Evolutionary conservation across 2,329 filamentous ascomycete genomes (phyloP).

Genomic region (Diaporthe australafricana): DNA sequence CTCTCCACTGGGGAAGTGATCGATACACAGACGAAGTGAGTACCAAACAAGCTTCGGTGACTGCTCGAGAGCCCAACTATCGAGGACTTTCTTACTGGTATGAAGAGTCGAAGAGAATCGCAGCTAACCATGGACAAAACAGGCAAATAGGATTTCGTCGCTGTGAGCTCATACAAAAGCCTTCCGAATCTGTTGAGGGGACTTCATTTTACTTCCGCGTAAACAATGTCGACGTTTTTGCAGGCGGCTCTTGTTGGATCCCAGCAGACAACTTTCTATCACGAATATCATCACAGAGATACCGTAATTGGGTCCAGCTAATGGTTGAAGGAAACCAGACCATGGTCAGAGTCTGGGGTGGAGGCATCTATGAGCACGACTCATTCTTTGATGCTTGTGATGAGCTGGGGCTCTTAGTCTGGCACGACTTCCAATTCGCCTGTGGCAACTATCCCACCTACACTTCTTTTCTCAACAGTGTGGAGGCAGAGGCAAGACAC

Average conservation of each 20-base stretch:
- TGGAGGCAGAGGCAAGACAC: slow-evolving; percentile 70
- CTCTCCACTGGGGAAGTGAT: background rate
- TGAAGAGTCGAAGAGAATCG: slow-evolving; percentile 55
- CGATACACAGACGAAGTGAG: slow-evolving; percentile 14
- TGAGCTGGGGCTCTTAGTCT: slow-evolving; percentile 76
- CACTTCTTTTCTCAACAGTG: slow-evolving; percentile 68
- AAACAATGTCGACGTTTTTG: slow-evolving; percentile 82
- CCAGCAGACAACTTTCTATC: slow-evolving; percentile 84
- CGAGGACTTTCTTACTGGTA: too few relatives aligned
- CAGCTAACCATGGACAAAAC: slow-evolving; percentile 62
- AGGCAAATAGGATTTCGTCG: slow-evolving; percentile 78
- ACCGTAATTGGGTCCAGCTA: slow-evolving; percentile 79
- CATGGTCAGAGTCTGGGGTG: slow-evolving; percentile 86
- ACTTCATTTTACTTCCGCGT: slow-evolving; percentile 84
- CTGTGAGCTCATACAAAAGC: slow-evolving; percentile 68
- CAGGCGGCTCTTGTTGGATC: slow-evolving; percentile 86
- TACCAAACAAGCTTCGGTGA: background rate
- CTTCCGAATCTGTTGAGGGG: slow-evolving; percentile 71
- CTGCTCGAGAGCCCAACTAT: too few relatives aligned
- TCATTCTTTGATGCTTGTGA: slow-evolving; percentile 79
- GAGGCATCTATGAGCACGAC: slow-evolving; percentile 78
- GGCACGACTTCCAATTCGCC: slow-evolving; percentile 82
- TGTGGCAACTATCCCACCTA: slow-evolving; percentile 76
- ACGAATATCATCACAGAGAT: slow-evolving; percentile 72
- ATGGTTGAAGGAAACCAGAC: slow-evolving; percentile 82